Conservation (phyloP, 2,329 filamentous ascomycete genomes). For the Lasiodiplodia sp. region DNA sequence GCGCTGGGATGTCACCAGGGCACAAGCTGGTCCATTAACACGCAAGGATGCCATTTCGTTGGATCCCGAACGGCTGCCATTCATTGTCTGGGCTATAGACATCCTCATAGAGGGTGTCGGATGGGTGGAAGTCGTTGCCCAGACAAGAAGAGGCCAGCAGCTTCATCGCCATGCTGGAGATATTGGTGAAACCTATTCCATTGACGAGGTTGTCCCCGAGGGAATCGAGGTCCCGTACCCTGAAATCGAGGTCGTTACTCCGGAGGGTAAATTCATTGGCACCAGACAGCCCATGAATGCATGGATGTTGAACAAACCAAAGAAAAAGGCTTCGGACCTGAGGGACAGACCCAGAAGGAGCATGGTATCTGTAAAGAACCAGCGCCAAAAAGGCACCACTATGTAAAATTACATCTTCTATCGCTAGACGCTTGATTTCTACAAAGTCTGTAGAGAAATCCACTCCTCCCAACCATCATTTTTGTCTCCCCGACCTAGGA, state of each 20-base stretch:
- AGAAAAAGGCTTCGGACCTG: slow-evolving; percentile 57
- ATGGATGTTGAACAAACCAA: slow-evolving; percentile 67
- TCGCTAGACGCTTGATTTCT: not conserved
- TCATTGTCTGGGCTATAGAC: slow-evolving; percentile 79
- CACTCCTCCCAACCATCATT: not conserved
- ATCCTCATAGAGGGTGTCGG: slow-evolving; percentile 91
- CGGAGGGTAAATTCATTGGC: slow-evolving; percentile 81
- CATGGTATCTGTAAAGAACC: slow-evolving; percentile 62
- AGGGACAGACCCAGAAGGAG: slow-evolving; percentile 69
- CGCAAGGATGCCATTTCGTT: slow-evolving; percentile 67
- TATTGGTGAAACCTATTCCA: slow-evolving; percentile 39
- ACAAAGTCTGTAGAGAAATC: not conserved
- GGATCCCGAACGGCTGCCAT: slow-evolving; percentile 75
- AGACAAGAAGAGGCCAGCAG: slow-evolving; percentile 67
- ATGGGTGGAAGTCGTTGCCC: slow-evolving; percentile 87
- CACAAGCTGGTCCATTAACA: slow-evolving; percentile 76
- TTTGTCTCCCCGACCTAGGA: not conserved
- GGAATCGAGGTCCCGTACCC: slow-evolving; percentile 60
- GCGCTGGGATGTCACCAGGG: slow-evolving; percentile 82
- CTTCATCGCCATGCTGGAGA: slow-evolving; percentile 19
- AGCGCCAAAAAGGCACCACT: slow-evolving; percentile 7
- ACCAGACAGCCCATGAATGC: slow-evolving; percentile 73
- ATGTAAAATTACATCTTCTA: not conserved
- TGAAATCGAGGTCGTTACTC: slow-evolving; percentile 82
- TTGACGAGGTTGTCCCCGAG: slow-evolving; percentile 55